A percentile compares a stretch with the other conserved stretches of the same genome.
These are phyloP conservation scores for Allium fistulosum DNA, from an alignment of 106 monocot species.

Conservation along the genomic window DNA sequence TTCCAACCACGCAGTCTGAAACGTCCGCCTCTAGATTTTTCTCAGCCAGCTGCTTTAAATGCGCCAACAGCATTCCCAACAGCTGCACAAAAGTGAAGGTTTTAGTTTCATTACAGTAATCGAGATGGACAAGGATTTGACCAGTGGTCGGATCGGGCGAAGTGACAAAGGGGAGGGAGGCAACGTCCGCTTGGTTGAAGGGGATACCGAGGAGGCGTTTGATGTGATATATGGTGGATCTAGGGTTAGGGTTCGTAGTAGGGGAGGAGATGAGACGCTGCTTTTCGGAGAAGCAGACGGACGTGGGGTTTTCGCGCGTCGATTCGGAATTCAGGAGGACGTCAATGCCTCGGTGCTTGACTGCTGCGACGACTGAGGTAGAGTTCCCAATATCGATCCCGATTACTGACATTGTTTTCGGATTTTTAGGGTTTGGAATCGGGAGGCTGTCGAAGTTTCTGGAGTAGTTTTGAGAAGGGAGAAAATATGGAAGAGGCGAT, in stretches of 20 bases:
- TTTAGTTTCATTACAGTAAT: constrained; percentile 20
- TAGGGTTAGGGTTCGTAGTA: constrained; percentile 44
- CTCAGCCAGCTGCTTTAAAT: constrained; percentile 57
- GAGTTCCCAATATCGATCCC: constrained; percentile 89
- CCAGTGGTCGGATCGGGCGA: constrained; percentile 15
- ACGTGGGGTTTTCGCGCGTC: constrained; percentile 67
- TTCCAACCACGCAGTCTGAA: constrained; percentile 63
- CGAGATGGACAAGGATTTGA: constrained; percentile 24
- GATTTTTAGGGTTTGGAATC: too few species aligned
- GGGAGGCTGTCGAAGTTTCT: too few species aligned
- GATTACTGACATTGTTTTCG: constrained; percentile 45
- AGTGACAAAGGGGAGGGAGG: constrained; percentile 26
- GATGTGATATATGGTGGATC: constrained; percentile 43
- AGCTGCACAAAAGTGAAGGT: constrained; percentile 45
- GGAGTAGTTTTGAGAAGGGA: too few species aligned
- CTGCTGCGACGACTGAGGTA: constrained; percentile 62
- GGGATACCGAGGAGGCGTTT: constrained; percentile 49
- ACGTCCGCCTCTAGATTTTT: constrained; percentile 28
- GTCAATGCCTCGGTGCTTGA: constrained; percentile 54
- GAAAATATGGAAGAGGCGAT: too few species aligned
- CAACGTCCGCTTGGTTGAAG: constrained; percentile 31
- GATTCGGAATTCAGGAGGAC: constrained; percentile 85
- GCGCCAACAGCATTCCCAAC: constrained; percentile 50
- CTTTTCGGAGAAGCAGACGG: constrained; percentile 61
- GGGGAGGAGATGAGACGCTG: constrained; percentile 54